phyloP scores from a whole-genome alignment of 306 rosid species.

The Rosa chinensis region DNA sequence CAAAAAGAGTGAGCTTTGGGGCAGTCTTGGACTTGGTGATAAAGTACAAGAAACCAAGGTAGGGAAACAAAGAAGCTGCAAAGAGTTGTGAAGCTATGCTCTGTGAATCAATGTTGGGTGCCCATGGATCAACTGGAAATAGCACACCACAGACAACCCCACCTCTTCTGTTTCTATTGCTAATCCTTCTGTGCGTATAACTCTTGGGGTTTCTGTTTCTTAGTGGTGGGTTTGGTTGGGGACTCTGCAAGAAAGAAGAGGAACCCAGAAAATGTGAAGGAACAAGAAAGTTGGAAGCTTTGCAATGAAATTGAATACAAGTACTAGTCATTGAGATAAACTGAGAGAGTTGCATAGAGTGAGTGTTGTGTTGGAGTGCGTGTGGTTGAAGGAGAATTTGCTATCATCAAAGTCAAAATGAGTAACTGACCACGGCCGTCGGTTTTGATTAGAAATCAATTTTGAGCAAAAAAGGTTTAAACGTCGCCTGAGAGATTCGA shows the following conservation, averaged over 20 bases:
- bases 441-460: not conserved
- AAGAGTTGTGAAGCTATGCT: constrained; percentile 89
- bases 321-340: constrained; percentile 11
- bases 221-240: constrained; percentile 13
- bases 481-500: constrained; percentile 10
- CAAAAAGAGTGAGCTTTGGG: constrained; percentile 89
- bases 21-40: constrained; percentile 84
- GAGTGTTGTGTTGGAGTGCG: not conserved
- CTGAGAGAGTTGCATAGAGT: not conserved
- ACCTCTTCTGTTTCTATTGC: constrained; percentile 22
- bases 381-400: constrained; percentile 12
- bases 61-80: constrained; percentile 80
- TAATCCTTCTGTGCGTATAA: constrained; percentile 12
- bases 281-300: constrained; percentile 24
- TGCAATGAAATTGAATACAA: constrained; percentile 28
- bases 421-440: not conserved
- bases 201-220: constrained; percentile 18
- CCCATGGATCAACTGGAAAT: constrained; percentile 87
- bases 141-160: constrained; percentile 47
- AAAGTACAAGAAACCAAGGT: constrained; percentile 84
- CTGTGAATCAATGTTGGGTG: constrained; percentile 75
- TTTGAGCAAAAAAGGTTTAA: not conserved
- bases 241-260: constrained; percentile 14
- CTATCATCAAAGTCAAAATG: not conserved
- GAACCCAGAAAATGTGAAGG: constrained; percentile 35